Evolutionary conservation across 495 filamentous ascomycete genomes (phyloP).

Genomic region (Choiromyces venosus): DNA sequence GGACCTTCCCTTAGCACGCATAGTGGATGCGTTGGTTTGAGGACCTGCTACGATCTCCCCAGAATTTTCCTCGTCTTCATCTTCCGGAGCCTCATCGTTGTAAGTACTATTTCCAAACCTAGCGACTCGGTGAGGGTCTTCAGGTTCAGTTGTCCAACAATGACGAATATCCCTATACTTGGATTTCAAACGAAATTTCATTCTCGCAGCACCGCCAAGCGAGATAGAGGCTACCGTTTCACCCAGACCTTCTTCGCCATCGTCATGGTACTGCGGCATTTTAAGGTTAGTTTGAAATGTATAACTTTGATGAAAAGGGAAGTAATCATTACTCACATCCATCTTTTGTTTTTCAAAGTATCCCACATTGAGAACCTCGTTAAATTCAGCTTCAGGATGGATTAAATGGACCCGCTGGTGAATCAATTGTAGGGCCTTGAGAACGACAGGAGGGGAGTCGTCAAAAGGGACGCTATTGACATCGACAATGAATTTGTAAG

Average conservation of each 20-base stretch:
- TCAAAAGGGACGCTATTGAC: conserved; percentile 60
- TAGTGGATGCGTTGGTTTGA: conserved; percentile 10
- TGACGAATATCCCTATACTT: conserved; percentile 43
- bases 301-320: neutral
- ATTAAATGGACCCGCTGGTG: conserved; percentile 29
- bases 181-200: conserved; percentile 65
- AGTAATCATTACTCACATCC: conserved; percentile 50
- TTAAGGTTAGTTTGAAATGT: conserved; percentile 33
- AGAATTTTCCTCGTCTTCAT: conserved; percentile 30
- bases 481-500: conserved; percentile 73
- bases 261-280: conserved; percentile 66
- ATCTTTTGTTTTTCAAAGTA: conserved; percentile 69
- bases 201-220: conserved; percentile 61
- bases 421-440: conserved; percentile 48
- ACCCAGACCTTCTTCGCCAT: conserved; percentile 70
- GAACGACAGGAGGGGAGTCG: conserved; percentile 55
- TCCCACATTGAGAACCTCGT: conserved; percentile 69
- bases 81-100: conserved; percentile 45
- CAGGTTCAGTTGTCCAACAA: conserved; percentile 39
- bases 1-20: conserved; percentile 21
- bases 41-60: conserved; percentile 34
- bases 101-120: conserved; percentile 45
- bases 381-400: conserved; percentile 50
- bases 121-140: conserved; percentile 35
- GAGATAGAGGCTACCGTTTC: conserved; percentile 72